Evolutionary conservation across 164 flowering plant genomes (phyloP).

Genomic region (Berberis thunbergii): DNA sequence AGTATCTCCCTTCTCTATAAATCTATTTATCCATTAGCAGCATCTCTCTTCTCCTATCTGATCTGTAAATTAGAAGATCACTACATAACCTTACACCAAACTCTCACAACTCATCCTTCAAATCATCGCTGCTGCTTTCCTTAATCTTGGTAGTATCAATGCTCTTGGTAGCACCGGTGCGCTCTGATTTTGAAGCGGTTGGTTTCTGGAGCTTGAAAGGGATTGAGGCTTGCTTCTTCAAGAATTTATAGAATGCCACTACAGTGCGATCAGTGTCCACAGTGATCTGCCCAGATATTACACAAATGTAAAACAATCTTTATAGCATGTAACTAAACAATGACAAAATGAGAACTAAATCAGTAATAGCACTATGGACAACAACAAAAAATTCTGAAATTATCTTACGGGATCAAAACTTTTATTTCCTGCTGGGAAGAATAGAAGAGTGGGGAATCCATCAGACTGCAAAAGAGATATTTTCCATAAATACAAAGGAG

Average conservation of each 20-base stretch:
- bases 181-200: constrained; percentile 14
- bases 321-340: background rate
- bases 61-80: background rate
- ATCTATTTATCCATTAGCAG: no score
- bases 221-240: constrained; percentile 77
- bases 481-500: background rate
- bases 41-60: background rate
- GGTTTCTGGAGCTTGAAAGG: constrained; percentile 46
- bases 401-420: constrained; percentile 79
- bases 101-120: constrained; percentile 35
- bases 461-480: constrained; percentile 49
- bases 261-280: constrained; percentile 75
- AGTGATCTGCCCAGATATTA: constrained; percentile 40
- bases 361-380: background rate
- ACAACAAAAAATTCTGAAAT: background rate
- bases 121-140: constrained; percentile 11
- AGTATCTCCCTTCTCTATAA: background rate
- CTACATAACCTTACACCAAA: constrained; percentile 1
- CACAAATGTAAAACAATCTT: background rate
- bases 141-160: background rate
- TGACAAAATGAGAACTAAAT: background rate
- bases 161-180: constrained; percentile 4
- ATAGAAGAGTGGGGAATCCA: constrained; percentile 80
- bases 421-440: constrained; percentile 95
- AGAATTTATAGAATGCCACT: constrained; percentile 69